phyloP scores from a whole-genome alignment of 2,329 filamentous ascomycete genomes.

The Thelonectria discophora region DNA sequence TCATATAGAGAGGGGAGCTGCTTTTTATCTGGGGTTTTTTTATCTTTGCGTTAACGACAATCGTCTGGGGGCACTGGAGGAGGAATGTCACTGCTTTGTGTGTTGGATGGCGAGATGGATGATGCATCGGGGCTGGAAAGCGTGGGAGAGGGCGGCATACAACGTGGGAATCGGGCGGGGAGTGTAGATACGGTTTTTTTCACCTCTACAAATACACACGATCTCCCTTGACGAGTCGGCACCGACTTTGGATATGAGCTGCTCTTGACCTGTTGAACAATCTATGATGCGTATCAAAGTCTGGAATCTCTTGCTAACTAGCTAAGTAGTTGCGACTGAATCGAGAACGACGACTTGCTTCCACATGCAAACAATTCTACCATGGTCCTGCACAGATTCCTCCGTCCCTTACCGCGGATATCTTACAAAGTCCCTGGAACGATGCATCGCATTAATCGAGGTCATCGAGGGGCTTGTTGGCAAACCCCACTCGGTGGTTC shows the following conservation, averaged over 20 bases:
- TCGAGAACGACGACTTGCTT: constrained; percentile 3
- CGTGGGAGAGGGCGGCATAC: constrained; percentile 3
- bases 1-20: constrained; percentile 6
- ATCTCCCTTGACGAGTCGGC: constrained; percentile 17
- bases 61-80: constrained; percentile 8
- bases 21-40: constrained; percentile 1
- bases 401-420: constrained; percentile 19
- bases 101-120: constrained; percentile 14
- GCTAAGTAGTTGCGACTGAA: constrained; percentile 2
- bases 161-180: constrained; percentile 17
- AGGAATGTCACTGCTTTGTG: constrained; percentile 21
- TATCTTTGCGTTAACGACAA: constrained; percentile 11
- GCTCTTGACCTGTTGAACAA: not conserved
- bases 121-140: constrained; percentile 10
- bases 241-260: not conserved
- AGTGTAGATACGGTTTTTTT: constrained; percentile 36
- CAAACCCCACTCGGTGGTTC: constrained; percentile 52
- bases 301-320: constrained; percentile 17
- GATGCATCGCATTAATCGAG: not conserved
- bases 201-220: constrained; percentile 28
- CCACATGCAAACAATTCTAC: constrained; percentile 11
- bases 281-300: not conserved
- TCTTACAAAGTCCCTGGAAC: constrained; percentile 1
- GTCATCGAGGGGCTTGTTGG: constrained; percentile 51
- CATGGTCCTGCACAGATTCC: constrained; percentile 15